Evolutionary conservation across 2,329 filamentous ascomycete species (phyloP).

Genomic region (Calonectria hongkongensis): DNA sequence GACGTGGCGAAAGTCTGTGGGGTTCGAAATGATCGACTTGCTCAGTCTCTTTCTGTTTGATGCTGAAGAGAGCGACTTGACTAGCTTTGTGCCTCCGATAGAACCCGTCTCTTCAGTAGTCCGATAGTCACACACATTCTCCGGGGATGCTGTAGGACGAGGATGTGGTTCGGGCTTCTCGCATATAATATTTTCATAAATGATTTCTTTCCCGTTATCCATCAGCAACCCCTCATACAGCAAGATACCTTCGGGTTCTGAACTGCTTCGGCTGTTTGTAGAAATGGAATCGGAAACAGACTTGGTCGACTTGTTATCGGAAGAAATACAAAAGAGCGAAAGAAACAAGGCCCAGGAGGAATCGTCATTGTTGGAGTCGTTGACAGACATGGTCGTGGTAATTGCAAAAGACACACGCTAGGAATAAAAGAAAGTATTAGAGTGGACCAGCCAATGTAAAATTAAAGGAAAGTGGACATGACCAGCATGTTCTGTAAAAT

Average conservation of each 20-base stretch:
- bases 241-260: neutral
- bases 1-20: conserved; percentile 7
- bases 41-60: neutral
- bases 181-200: conserved; percentile 17
- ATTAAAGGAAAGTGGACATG: conserved; percentile 1
- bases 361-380: neutral
- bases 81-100: neutral
- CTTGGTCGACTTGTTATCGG: neutral
- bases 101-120: neutral
- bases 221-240: conserved; percentile 9
- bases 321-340: conserved; percentile 5
- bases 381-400: neutral
- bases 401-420: neutral
- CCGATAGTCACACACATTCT: neutral
- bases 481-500: neutral
- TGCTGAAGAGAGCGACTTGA: conserved; percentile 1
- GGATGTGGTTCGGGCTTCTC: neutral
- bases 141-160: neutral
- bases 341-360: neutral
- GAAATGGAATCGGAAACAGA: neutral
- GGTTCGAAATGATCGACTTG: conserved; percentile 1
- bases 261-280: neutral
- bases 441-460: neutral
- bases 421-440: neutral
- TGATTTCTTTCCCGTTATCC: conserved; percentile 16